These are phyloP conservation scores for Fusarium goolgardi DNA, from an alignment of 2,329 filamentous ascomycete species.

Conservation along the genomic window DNA sequence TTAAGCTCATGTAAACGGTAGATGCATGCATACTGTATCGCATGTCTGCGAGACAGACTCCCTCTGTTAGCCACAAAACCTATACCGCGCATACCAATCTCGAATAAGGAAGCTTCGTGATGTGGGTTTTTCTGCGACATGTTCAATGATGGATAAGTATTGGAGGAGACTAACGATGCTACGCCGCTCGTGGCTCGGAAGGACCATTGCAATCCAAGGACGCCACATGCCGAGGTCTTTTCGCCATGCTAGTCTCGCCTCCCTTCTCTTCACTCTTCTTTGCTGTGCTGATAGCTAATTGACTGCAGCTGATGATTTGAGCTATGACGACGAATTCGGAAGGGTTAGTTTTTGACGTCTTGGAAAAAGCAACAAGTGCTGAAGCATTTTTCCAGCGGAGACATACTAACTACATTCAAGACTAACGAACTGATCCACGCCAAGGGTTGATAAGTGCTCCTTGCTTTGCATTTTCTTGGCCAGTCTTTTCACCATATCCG, in stretches of 20 bases:
- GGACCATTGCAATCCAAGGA: conserved; percentile 46
- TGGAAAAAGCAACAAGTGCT: conserved; percentile 26
- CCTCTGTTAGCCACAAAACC: conserved; percentile 47
- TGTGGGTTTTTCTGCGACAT: conserved; percentile 37
- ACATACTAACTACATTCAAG: not conserved
- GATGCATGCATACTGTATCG: not conserved
- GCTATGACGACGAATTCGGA: conserved; percentile 51
- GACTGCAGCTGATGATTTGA: conserved; percentile 40
- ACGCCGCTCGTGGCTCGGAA: conserved; percentile 9
- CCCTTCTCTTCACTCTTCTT: not conserved
- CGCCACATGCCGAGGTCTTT: conserved; percentile 47
- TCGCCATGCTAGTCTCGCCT: not conserved
- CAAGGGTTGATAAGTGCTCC: conserved; percentile 4
- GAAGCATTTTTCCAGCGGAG: conserved; percentile 1
- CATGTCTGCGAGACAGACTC: not conserved
- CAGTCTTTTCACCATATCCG: not conserved
- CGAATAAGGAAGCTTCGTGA: conserved; percentile 32
- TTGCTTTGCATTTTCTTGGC: not conserved
- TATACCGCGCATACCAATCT: conserved; percentile 48
- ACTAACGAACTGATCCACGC: not conserved
- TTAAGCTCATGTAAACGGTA: conserved; percentile 39
- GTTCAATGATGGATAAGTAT: conserved; percentile 38
- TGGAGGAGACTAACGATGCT: conserved; percentile 45
- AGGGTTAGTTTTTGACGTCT: conserved; percentile 50
- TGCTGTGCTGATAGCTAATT: not conserved